Base-by-base conservation (phyloP, 208 protist species). In the Crithidia fasciculata region DNA sequence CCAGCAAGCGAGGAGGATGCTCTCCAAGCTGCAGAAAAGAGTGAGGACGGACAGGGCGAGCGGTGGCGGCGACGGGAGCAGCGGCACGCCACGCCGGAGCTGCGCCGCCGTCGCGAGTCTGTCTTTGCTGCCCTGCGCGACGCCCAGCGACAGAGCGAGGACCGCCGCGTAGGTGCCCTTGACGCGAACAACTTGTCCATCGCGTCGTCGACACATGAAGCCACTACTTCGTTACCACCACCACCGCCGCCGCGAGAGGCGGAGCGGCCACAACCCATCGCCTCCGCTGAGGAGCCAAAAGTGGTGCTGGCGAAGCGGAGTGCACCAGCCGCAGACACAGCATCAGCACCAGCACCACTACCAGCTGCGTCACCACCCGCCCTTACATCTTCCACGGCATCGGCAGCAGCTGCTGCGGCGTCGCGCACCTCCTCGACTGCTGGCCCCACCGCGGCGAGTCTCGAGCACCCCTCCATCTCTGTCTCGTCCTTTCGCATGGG, bases 111-210 rank as follows among this genome's bases (percentile, higher is more conserved):
- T 0, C 61, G 54, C 50, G 74, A 80, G n/a, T 58, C 45, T 0
- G 8, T 72, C 43, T 66, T 69, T n/a, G 59, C 74, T 6, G 47
- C 66, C 19, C 65, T 72, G 58, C 59, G 55, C 2, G 52, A 52
- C 36, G 49, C 59, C 13, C 36, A 36, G 4, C 41, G 44, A 37
- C 5, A 18, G 4, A 16, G n/a, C 6, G 37, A 57, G 8, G 58
- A 69, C 59, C 59, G 59, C 19, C 43, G 44, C 18, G n/a, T 57
- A 18, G 39, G 18, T 15, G 18, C 15, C 40, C 66, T 4, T 18
- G 66, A 71, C 12, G 5, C 50, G 15, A n/a, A n/a, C 45, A 45
- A 68, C 37, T 2, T 43, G 36, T 57, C 62, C 49, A 45, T 57
- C 13, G 37, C 49, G 12, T 68, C 62, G 5, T 55, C 50, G 5